These are phyloP conservation scores for Hypholoma sublateritium DNA, from an alignment of 768 basidiomycete genomes.

Conservation along the genomic window DNA sequence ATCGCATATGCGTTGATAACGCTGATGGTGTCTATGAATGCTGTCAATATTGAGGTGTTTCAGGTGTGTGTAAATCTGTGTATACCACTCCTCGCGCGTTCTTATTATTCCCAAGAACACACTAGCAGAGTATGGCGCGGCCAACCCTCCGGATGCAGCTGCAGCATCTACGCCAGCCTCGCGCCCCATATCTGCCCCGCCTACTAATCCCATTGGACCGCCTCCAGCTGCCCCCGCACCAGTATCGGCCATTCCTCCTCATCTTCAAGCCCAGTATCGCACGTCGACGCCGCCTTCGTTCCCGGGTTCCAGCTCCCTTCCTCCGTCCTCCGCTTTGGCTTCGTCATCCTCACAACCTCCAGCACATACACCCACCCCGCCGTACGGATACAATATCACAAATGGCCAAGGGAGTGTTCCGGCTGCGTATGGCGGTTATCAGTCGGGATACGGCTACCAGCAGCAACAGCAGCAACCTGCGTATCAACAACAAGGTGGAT, in stretches of 20 bases:
- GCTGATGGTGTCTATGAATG: constrained; percentile 77
- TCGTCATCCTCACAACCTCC: constrained; percentile 3
- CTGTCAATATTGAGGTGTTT: constrained; percentile 72
- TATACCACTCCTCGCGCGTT: neutral
- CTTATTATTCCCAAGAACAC: constrained; percentile 48
- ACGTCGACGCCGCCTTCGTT: constrained; percentile 31
- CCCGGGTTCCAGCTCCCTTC: constrained; percentile 11
- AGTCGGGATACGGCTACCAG: constrained; percentile 7
- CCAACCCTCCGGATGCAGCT: constrained; percentile 15
- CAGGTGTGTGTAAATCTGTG: constrained; percentile 46
- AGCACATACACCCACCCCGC: constrained; percentile 23
- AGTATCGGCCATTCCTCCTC: constrained; percentile 47
- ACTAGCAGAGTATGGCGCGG: constrained; percentile 50
- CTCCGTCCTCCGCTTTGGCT: neutral
- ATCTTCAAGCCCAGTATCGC: constrained; percentile 39
- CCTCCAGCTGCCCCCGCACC: constrained; percentile 32
- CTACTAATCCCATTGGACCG: constrained; percentile 18
- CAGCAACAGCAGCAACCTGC: constrained; percentile 6
- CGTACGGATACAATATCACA: constrained; percentile 22
- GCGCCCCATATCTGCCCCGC: constrained; percentile 12
- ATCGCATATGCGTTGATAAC: constrained; percentile 77
- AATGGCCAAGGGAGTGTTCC: constrained; percentile 15
- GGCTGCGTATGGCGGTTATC: constrained; percentile 17
- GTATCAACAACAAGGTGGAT: constrained; percentile 13
- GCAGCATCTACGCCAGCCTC: constrained; percentile 16